phyloP scores from a whole-genome alignment of 1,284 basidiomycete species.

The Anthracocystis setariae region DNA sequence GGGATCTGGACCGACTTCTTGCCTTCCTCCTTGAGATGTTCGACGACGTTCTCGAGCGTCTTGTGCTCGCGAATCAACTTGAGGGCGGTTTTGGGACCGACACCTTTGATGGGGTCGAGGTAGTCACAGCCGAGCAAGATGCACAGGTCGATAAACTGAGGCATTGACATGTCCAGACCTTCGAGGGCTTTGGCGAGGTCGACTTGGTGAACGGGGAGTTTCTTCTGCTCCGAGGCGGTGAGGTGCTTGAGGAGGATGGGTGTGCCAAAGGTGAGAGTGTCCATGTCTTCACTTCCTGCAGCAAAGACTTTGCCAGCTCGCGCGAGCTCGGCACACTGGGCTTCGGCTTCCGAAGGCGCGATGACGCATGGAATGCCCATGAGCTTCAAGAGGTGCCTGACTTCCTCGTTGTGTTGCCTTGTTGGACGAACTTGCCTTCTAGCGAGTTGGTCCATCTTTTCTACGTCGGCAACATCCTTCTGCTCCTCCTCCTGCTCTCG shows the following conservation, averaged over 20 bases:
- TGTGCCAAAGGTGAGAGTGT: constrained; percentile 93
- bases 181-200: constrained; percentile 83
- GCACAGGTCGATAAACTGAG: constrained; percentile 94
- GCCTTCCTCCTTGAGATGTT: constrained; percentile 74
- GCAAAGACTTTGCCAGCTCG: constrained; percentile 95
- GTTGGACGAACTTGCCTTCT: constrained; percentile 95
- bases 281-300: constrained; percentile 99
- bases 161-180: constrained; percentile 91
- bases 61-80: constrained; percentile 90
- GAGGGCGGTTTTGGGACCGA: constrained; percentile 94
- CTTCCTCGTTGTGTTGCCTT: constrained; percentile 95
- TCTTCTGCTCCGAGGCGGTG: constrained; percentile 98
- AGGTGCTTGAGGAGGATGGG: constrained; percentile 93
- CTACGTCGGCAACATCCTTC: constrained; percentile 81
- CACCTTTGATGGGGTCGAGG: constrained; percentile 91
- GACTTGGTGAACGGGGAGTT: constrained; percentile 95
- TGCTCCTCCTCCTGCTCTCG: constrained; percentile 94
- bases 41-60: constrained; percentile 81
- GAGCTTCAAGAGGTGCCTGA: constrained; percentile 82
- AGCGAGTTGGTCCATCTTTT: constrained; percentile 90
- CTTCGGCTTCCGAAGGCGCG: constrained; percentile 94
- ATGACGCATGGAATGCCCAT: constrained; percentile 96
- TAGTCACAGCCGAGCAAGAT: constrained; percentile 98
- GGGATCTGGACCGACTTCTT: constrained; percentile 74
- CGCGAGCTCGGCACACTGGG: constrained; percentile 96